Percentiles rank a stretch among this genome's conserved stretches.
These are phyloP conservation scores for Ammopiptanthus mongolicus DNA, from an alignment of 306 rosid species.

Conservation along the genomic window DNA sequence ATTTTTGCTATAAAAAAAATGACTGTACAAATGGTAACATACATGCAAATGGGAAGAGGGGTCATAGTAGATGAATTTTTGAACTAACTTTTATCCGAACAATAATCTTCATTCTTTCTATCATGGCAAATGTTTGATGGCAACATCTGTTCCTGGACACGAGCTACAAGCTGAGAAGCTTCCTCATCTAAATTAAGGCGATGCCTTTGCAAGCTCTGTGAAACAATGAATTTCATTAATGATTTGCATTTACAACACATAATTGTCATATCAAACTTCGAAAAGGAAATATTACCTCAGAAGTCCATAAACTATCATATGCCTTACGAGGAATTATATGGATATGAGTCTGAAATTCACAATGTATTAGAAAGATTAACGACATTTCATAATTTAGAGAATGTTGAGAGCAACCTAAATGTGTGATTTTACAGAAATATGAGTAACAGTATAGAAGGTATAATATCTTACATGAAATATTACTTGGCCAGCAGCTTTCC, in stretches of 20 bases:
- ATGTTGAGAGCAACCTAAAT: background rate
- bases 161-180: slow-evolving; percentile 56
- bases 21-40: slow-evolving; percentile 18
- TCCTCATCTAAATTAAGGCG: slow-evolving; percentile 60
- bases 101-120: slow-evolving; percentile 38
- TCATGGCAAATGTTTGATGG: slow-evolving; percentile 22
- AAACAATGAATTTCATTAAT: background rate
- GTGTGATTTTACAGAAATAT: background rate
- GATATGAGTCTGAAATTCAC: slow-evolving; percentile 76
- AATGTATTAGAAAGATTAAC: slow-evolving; percentile 22
- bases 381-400: background rate
- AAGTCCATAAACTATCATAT: slow-evolving; percentile 77
- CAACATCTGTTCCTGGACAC: slow-evolving; percentile 59
- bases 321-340: slow-evolving; percentile 93
- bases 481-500: slow-evolving; percentile 92
- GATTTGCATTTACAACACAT: background rate
- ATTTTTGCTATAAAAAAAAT: background rate
- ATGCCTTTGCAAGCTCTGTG: slow-evolving; percentile 66
- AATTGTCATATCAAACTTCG: background rate
- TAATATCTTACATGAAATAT: slow-evolving; percentile 78
- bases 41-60: background rate
- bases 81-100: slow-evolving; percentile 47
- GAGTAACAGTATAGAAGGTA: background rate
- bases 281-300: slow-evolving; percentile 59
- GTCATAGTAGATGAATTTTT: slow-evolving; percentile 26